Evolutionary conservation across 2,329 filamentous ascomycete species (phyloP), one percentile per base, ranked within the genome.

Genomic region (Zymoseptoria crescenta): DNA sequence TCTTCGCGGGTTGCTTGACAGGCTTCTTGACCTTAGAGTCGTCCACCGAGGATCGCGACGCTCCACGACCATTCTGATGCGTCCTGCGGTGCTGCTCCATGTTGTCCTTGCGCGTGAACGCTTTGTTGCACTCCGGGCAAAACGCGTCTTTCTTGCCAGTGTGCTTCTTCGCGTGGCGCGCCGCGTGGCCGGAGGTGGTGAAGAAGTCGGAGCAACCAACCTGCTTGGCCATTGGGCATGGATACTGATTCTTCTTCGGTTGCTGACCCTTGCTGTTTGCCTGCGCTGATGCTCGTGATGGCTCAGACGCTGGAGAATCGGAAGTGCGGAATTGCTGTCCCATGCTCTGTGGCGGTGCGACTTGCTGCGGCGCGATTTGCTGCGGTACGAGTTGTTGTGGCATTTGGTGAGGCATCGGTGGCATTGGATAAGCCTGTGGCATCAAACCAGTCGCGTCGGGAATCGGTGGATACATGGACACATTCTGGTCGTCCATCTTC

Each of bases 31-130:
- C 71, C 61, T 76, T 76, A 62, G 74, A 71, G 56, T 77, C 75
- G 55, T 78, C 76, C 54, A 69, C 74, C n/a, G 68, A 63, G 55
- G 75, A 74, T 21, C 72, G 70, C 41, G 70, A 68, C 8, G 74
- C 70, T 53, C 74, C 76, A 56, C 78, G 77, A 4, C 77, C 78
- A 61, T 74, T 79, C 63, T 83, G 87, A 72, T 92, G 88, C 0
- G 88, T 91, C 68, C 89, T 83, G 29, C 89, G 81, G 69, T 92
- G 88, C 75, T 91, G 88, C 79, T 91, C 90, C 88, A 92, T 92
- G 78, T 92, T 92, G 79, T 92, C 88, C 67, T 87, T 86, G 64
- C 88, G 86, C 9, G 87, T 91, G 67, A 92, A 92, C 69, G 87
- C 88, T 76, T 91, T 91, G 73, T 84, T 82, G 77, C 88, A 92